phyloP scores from a whole-genome alignment of 202 grass and related monocot species.

The Zoysia matrella region DNA sequence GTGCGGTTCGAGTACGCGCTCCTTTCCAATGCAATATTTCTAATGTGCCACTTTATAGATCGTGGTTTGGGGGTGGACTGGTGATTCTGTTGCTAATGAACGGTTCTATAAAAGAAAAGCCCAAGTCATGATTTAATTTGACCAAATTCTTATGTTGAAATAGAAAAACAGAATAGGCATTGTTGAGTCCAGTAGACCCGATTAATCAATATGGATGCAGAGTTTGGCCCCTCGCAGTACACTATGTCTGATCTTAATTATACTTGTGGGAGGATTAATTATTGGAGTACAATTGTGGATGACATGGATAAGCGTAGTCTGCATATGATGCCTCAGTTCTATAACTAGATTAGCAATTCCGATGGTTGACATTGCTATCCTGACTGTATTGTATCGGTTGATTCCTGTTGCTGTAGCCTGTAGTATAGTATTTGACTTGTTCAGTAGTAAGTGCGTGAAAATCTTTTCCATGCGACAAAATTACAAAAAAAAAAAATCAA shows the following conservation, averaged over 20 bases:
- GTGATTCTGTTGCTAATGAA: neutral
- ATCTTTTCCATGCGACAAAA: neutral
- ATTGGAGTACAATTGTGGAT: neutral
- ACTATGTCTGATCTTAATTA: neutral
- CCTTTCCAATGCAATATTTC: conserved; percentile 12
- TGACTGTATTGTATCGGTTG: conserved; percentile 1
- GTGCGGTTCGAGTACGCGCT: conserved; percentile 81
- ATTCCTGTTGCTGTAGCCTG: neutral
- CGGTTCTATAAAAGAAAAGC: neutral
- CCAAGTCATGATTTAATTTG: neutral
- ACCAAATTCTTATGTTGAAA: conserved; percentile 21
- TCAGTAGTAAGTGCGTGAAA: neutral
- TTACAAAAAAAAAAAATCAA: neutral
- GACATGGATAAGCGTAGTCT: neutral
- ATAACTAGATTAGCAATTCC: neutral
- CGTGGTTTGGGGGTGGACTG: neutral
- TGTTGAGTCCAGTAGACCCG: conserved; percentile 16
- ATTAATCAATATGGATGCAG: conserved; percentile 25
- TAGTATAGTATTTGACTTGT: neutral
- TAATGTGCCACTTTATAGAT: neutral
- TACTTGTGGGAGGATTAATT: neutral
- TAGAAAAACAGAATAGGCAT: neutral
- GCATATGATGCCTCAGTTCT: neutral
- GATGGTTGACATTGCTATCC: conserved; percentile 2
- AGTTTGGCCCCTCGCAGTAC: neutral